Conservation (phyloP, 1,139 yeast species). For the Fermentozyma sake region DNA sequence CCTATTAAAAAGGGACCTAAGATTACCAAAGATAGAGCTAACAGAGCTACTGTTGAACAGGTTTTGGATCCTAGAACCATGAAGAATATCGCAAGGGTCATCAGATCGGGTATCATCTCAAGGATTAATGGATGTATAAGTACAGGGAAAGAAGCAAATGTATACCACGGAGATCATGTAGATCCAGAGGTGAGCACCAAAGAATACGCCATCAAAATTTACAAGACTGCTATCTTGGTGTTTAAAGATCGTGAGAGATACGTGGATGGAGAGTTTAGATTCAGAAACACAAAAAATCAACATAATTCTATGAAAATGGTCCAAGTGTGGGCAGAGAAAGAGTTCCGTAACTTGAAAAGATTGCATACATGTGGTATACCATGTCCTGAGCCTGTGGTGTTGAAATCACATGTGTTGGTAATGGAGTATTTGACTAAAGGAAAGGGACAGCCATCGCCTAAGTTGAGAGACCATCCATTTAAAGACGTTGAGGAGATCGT, state of each 20-base stretch:
- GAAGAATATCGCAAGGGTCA: constrained; percentile 73
- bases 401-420: constrained; percentile 85
- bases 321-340: constrained; percentile 97
- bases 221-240: constrained; percentile 91
- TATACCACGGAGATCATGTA: constrained; percentile 86
- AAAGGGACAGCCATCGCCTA: constrained; percentile 81
- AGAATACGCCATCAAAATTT: constrained; percentile 86
- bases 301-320: constrained; percentile 98
- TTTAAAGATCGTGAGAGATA: constrained; percentile 95
- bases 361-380: constrained; percentile 76
- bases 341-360: constrained; percentile 86
- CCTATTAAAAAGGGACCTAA: constrained; percentile 54
- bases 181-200: constrained; percentile 36
- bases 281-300: constrained; percentile 76
- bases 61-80: constrained; percentile 94
- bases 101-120: constrained; percentile 76
- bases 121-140: constrained; percentile 91
- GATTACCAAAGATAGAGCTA: constrained; percentile 73
- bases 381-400: constrained; percentile 86
- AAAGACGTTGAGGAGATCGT: constrained; percentile 60
- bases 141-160: constrained; percentile 98
- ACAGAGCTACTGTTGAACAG: constrained; percentile 95
- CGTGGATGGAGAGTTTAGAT: constrained; percentile 93
- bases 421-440: constrained; percentile 89
- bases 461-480: constrained; percentile 75